A percentile compares a stretch with the other conserved stretches of the same genome.
Evolutionary conservation across 768 basidiomycete species (phyloP).

Genomic region (Tricholoma bakamatsutake): DNA sequence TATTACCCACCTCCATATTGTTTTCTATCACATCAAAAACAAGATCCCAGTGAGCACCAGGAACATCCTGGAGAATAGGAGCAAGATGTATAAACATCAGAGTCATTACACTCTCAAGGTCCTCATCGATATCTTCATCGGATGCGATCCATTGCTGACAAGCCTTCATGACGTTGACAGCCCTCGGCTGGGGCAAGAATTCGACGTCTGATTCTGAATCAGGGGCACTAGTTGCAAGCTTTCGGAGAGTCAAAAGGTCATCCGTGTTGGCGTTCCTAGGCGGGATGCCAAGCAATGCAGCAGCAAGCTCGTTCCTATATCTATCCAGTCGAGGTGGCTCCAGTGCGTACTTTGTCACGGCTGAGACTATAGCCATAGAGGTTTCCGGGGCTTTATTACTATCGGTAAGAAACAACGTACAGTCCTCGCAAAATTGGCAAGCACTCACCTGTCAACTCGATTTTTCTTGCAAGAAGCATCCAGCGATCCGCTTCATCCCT

Average conservation of each 20-base stretch:
- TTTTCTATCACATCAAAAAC: constrained; percentile 86
- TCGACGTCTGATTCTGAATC: constrained; percentile 70
- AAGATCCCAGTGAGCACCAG: constrained; percentile 89
- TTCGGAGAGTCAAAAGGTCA: constrained; percentile 64
- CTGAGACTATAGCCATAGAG: constrained; percentile 57
- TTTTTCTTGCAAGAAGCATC: constrained; percentile 60
- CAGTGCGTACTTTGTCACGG: constrained; percentile 53
- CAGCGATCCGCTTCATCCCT: constrained; percentile 70
- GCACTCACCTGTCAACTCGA: constrained; percentile 56
- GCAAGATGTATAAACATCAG: constrained; percentile 69
- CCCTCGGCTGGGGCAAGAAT: constrained; percentile 80
- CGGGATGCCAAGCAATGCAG: constrained; percentile 64
- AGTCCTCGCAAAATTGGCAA: background rate
- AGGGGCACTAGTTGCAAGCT: constrained; percentile 70
- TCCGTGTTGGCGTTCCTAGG: constrained; percentile 56
- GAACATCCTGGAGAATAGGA: constrained; percentile 82
- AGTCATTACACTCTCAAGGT: constrained; percentile 74
- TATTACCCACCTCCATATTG: constrained; percentile 68
- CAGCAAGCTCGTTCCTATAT: constrained; percentile 87
- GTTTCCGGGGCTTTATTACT: constrained; percentile 56
- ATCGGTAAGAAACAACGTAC: background rate
- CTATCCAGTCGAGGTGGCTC: constrained; percentile 72
- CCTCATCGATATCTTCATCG: constrained; percentile 64
- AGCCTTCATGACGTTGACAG: constrained; percentile 81
- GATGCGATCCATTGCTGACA: constrained; percentile 75